Evolutionary conservation across 768 basidiomycete species (phyloP), one percentile per base, ranked within the genome.

Genomic region (Phallus indusiatus): DNA sequence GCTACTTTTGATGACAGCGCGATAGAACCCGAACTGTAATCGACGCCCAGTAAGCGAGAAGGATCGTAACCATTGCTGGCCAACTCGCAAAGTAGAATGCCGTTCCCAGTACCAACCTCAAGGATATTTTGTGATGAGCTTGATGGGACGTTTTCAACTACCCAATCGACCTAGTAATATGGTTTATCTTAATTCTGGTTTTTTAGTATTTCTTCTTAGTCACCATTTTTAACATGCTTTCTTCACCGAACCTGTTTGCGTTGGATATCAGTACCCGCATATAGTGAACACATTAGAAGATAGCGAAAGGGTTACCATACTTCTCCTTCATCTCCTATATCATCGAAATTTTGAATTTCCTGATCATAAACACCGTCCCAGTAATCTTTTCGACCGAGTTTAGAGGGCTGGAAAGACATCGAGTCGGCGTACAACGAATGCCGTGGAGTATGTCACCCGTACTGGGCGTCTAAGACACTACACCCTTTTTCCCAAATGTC

Each of bases 71-170:
- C 85, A 0, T 79, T 83, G 22, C 88, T 84, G 46, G 74, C 74
- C 33, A 93, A 76, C 0, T 84, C 84, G 64, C 91, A 83, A 10
- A 90, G 77, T 16, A 92, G 72, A 1, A 82, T 80, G 47, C 90
- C 90, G 63, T 92, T 93, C 1, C 90, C 90, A 57, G 81, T 82
- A 24, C 90, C 90, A 34, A 93, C 76, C 67, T 93, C 90, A 47
- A 92, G 77, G 22, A 87, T 76, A 22, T 73, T 69, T 2, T 70
- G 64, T 5, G 70, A 64, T 28, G 28, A 28, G 28, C 28, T 7
- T 1, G 80, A 70, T 9, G 86, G 81, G 17, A 81, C 72, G 60
- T 87, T 72, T 36, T 79, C 72, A 35, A 76, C 59, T 0, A 76
- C 74, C 90, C 90, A 92, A 14, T 84, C 76, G 7, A 88, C 57